Evolutionary conservation across 2,329 filamentous ascomycete species (phyloP).

Genomic region (Dactylonectria macrodidyma): DNA sequence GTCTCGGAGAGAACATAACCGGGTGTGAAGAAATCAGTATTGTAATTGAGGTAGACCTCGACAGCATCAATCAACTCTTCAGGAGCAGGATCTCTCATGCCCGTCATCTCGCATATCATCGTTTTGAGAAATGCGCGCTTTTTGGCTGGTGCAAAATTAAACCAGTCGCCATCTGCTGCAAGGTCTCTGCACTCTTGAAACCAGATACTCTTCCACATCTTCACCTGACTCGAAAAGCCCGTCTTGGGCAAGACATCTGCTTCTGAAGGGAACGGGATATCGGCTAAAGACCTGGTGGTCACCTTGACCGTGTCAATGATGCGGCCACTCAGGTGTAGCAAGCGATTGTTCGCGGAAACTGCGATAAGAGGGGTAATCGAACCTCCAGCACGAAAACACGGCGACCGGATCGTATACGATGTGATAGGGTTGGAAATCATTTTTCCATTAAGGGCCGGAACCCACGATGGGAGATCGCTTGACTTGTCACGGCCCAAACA

Average conservation of each 20-base stretch:
- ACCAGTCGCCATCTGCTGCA: neutral
- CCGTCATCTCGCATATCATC: constrained; percentile 12
- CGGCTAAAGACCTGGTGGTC: neutral
- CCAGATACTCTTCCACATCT: neutral
- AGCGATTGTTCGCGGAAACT: neutral
- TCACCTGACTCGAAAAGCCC: neutral
- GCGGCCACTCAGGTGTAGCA: constrained; percentile 13
- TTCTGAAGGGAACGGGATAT: neutral
- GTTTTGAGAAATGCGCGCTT: neutral
- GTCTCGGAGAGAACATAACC: neutral
- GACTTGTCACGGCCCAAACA: neutral
- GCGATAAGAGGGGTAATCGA: too few species aligned
- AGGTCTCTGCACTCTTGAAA: constrained; percentile 4
- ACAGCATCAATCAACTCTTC: neutral
- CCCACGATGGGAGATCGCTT: constrained; percentile 16
- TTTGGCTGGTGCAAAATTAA: too few species aligned
- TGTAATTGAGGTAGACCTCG: constrained; percentile 6
- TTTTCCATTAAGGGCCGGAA: neutral
- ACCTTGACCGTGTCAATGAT: constrained; percentile 11
- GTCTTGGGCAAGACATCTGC: too few species aligned
- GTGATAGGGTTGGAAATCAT: neutral
- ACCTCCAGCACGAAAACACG: constrained; percentile 4
- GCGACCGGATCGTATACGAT: neutral
- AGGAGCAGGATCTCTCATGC: constrained; percentile 2
- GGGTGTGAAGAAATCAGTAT: neutral